Evolutionary conservation across 2,329 filamentous ascomycete genomes (phyloP), one percentile per base, ranked within the genome.

Genomic region (Talaromyces sp.): DNA sequence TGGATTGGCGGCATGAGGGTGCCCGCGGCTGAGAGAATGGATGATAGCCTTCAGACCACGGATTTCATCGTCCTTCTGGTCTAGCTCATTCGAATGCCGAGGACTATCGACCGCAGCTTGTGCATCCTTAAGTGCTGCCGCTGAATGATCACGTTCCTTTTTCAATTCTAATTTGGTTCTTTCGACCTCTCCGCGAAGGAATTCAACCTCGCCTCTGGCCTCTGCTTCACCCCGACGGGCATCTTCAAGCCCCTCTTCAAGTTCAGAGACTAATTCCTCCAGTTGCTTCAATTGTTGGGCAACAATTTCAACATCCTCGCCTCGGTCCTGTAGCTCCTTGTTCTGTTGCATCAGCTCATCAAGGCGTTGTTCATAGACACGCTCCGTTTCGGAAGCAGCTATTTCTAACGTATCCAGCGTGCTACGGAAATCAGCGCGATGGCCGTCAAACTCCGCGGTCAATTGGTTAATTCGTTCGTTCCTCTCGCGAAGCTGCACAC

Each of bases 41-140:
- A 99, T 97, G 68, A 99, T 97, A 39, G 94, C 93, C 74, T 97
- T 99, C 60, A 99, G 82, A 42, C 94, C 94, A 57, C 93, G 85
- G 66, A 99, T 97, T 77, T 99, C 94, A 65, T 99, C 94, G 66
- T 99, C 93, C 70, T 95, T 94, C 68, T 96, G 89, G 69, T 95
- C 91, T 27, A 97, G 75, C 58, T 96, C 91, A 71, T 90, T 90
- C 39, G 83, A 82, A 42, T 78, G 72, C 20, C 67, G 65, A 14
- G 69, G 64, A 8, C 65, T 69, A 45, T 78, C 78, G 2, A 70
- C 66, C 40, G 79, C 75, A 9, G 77, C 72, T 1, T 80, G 77
- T 10, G 74, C 77, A 24, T 81, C 82, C 62, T 83, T 85, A 51
- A 84, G 68, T 3, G 80, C 80, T 11, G 83, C 82, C 2, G 85